Conservation (phyloP, 352 stramenopile genomes). For the Pythium myriotylum region DNA sequence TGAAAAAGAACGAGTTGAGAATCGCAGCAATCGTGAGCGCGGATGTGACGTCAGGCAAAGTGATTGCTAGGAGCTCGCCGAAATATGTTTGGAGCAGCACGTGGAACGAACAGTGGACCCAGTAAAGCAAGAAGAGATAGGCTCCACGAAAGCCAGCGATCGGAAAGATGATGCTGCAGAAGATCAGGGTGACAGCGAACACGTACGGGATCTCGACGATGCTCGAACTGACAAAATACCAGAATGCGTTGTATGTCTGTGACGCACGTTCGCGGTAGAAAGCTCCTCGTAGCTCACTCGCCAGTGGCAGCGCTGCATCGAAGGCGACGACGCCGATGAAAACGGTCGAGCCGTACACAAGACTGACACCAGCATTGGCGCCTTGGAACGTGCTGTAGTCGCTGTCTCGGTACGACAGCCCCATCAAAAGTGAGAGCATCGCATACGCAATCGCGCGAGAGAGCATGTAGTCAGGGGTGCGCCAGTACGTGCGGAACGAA, state of each 20-base stretch:
- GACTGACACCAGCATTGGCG: constrained; percentile 41
- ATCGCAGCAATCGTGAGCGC: constrained; percentile 29
- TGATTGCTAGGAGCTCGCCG: constrained; percentile 24
- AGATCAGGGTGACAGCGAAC: constrained; percentile 7
- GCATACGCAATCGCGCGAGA: constrained; percentile 47
- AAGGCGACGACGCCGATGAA: constrained; percentile 73
- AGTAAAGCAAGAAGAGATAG: constrained; percentile 24
- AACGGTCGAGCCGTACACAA: constrained; percentile 71
- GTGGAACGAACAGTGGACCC: constrained; percentile 21
- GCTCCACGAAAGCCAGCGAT: constrained; percentile 32
- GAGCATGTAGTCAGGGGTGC: constrained; percentile 61
- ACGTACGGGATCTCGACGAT: no score
- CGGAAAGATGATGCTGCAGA: constrained; percentile 36
- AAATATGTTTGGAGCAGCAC: constrained; percentile 37
- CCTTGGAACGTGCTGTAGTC: constrained; percentile 34
- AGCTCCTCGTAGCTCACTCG: constrained; percentile 75
- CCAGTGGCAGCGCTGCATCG: constrained; percentile 58
- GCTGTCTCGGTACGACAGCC: constrained; percentile 40
- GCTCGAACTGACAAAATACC: no score
- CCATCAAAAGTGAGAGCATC: constrained; percentile 62
- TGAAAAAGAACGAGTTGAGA: constrained; percentile 63
- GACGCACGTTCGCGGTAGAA: constrained; percentile 93
- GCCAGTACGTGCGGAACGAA: constrained; percentile 33
- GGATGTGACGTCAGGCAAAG: constrained; percentile 25
- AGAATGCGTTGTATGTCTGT: no score